Percentiles rank a stretch among this genome's conserved stretches.
phyloP scores from a whole-genome alignment of 129 eudicot genomes.

The Calendula officinalis region DNA sequence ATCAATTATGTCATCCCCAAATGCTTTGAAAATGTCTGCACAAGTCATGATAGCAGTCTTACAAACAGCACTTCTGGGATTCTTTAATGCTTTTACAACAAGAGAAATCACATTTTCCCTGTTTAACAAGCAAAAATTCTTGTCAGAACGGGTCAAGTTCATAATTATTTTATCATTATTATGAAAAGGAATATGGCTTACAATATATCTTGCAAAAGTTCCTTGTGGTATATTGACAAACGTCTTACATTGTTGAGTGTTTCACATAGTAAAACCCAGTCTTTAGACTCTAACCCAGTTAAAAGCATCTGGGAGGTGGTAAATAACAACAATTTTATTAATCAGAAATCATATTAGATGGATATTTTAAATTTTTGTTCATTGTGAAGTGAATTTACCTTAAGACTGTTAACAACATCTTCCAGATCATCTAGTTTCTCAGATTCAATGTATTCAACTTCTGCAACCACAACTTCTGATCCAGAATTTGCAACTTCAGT shows the following conservation, averaged over 20 bases:
- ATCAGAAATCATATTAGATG: neutral
- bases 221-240: conserved; percentile 67
- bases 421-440: conserved; percentile 67
- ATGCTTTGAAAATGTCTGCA: conserved; percentile 76
- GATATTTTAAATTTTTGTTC: neutral
- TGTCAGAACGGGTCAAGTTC: conserved; percentile 1
- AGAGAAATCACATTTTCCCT: conserved; percentile 67
- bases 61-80: conserved; percentile 93
- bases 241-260: conserved; percentile 75
- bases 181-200: conserved; percentile 30
- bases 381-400: conserved; percentile 34
- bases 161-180: neutral
- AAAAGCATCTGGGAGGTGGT: conserved; percentile 43
- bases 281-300: conserved; percentile 67
- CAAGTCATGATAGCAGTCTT: conserved; percentile 85
- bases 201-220: conserved; percentile 51
- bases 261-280: conserved; percentile 74
- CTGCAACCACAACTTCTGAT: conserved; percentile 40
- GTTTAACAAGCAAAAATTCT: conserved; percentile 7
- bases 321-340: neutral
- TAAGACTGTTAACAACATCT: conserved; percentile 51
- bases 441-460: conserved; percentile 80
- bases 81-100: conserved; percentile 78
- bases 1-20: conserved; percentile 59
- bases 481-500: conserved; percentile 29